Base-by-base conservation (phyloP, 305 asterid species). In the Fraxinus albicans region DNA sequence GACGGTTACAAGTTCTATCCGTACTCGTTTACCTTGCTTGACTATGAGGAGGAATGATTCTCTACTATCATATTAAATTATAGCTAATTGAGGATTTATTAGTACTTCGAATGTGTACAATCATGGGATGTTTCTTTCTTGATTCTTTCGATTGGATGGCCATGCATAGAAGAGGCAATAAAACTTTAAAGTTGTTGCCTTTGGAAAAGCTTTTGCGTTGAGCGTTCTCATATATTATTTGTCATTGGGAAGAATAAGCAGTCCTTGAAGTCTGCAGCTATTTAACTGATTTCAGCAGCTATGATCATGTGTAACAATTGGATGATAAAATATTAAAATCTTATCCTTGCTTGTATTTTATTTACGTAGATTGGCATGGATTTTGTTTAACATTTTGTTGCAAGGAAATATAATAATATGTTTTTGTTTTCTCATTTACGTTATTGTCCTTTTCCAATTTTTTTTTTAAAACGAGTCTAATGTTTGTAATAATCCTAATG, bases 1-100 rank as follows among this genome's bases (percentile, higher is more conserved):
- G 98, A 95, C 78, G 98, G 98, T 69, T 95, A 94, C 94, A 91
- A 92, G 88, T 95, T 94, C 82, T 78, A 55, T 21, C 98, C 98
- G 0, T 95, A 92, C 88, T 84, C 98, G 8, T 95, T 92, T 85
- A 78, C 86, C 29, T 82, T 87, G 84, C 80, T 88, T 50, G 87
- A 83, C 35, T 84, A 80, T 0, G 98, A 95, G 40, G 98, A 95
- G 79, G 97, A 93, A 81, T 94, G 90, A 92, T 40, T 1, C 83
- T 82, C 40, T 15, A 29, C 31, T 13, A 33, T 29, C n/a, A 29
- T 13, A 33, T 34, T 69, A 78, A 78, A 34, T 63, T 34, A 31
- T 6, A 13, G 10, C 76, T 77, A 44, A 80, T 70, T 77, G 40
- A 84, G 7, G 55, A 55, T 70, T 15, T 29, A 29, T 70, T 19